These are phyloP conservation scores for Gracilaria domingensis DNA, from an alignment of 23 red algal species.

Conservation along the genomic window DNA sequence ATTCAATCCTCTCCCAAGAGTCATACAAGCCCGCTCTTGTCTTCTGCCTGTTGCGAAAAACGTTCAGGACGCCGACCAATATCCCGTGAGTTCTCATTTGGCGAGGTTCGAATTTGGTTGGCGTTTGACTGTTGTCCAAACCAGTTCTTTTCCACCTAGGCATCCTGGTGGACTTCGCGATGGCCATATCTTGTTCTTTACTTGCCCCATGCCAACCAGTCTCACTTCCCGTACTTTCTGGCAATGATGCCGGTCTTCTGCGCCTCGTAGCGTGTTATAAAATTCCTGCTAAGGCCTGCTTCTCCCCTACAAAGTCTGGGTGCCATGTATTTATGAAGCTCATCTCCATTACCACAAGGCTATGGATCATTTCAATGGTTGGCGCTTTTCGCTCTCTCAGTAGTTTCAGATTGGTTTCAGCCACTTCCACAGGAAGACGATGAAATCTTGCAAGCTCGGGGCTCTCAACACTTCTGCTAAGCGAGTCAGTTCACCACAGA, in stretches of 20 bases:
- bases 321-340: conserved; percentile 96
- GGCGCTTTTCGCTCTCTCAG: conserved; percentile 83
- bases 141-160: conserved; percentile 76
- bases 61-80: conserved; percentile 25
- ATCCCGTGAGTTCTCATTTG: conserved; percentile 3
- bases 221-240: conserved; percentile 9
- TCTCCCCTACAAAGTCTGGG: conserved; percentile 93
- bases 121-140: conserved; percentile 47
- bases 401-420: conserved; percentile 74
- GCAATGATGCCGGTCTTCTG: background rate
- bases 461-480: conserved; percentile 79
- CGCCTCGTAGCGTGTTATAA: background rate
- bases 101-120: background rate
- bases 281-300: conserved; percentile 49
- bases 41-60: conserved; percentile 13
- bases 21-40: background rate
- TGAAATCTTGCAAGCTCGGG: conserved; percentile 83
- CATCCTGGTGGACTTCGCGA: conserved; percentile 61
- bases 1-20: conserved; percentile 22
- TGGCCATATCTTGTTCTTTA: background rate
- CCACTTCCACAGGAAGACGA: conserved; percentile 70
- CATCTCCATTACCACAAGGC: conserved; percentile 95
- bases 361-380: conserved; percentile 85
- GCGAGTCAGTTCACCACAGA: conserved; percentile 88
- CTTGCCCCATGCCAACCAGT: background rate